Evolutionary conservation across 106 monocot species (phyloP), one percentile per base, ranked within the genome.

Genomic region (Dendrobium huoshanense): DNA sequence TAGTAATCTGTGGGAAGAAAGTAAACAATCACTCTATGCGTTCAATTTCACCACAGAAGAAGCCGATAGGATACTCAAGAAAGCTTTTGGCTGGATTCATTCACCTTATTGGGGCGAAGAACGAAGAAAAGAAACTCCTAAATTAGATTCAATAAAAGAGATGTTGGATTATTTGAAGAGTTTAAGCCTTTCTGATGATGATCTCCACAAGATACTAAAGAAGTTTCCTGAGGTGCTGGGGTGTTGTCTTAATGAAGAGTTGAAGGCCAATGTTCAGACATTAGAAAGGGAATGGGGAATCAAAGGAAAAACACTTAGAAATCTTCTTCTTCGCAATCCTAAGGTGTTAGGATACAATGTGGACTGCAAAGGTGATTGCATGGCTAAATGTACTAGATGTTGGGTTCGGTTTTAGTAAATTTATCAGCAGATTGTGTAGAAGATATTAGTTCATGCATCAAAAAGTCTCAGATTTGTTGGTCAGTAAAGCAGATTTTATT

Each of bases 101-200:
- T 94, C 97, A 22, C 92, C 97, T 3, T 98, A 98, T 41, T 98
- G 97, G 97, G 90, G 94, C 18, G 97, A 94, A 88, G 97, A 98
- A 76, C 85, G 92, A 77, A 81, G 47, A 17, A 88, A 84, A 77
- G 85, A 81, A 72, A 67, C 85, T 55, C 97, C 97, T 2, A 84
- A 82, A 24, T 31, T 48, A 19, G 86, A 89, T 59, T 78, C 44
- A 11, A 48, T 98, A 58, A 81, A 67, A 65, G 77, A 72, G 79
- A 64, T 80, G 77, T 77, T 94, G 76, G 82, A 86, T 73, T 94
- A 89, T 54, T 70, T 98, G 41, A 91, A 82, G 78, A 81, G 81
- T 24, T 77, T 94, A 18, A 89, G 94, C 59, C 88, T 98, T 58
- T 86, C 89, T 4, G 88, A 92, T 44, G 97, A 89, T 70, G 97